Conservation (phyloP, 495 filamentous ascomycete genomes). For the Aspergillus heteromorphus region DNA sequence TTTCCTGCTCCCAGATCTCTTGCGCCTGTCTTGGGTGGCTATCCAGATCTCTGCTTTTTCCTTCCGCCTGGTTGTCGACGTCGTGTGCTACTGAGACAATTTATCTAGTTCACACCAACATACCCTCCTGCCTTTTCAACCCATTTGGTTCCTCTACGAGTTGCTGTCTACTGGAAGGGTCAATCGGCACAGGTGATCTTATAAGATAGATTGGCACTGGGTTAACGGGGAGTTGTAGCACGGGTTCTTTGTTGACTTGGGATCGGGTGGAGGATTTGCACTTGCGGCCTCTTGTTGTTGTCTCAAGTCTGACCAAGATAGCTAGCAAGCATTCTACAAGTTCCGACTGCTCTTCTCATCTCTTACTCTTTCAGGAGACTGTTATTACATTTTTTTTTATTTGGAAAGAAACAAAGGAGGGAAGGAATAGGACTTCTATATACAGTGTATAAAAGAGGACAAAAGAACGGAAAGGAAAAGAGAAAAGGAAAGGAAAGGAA, state of each 20-base stretch:
- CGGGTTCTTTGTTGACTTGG: conserved; percentile 17
- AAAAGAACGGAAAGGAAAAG: conserved; percentile 16
- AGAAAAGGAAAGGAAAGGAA: conserved; percentile 14
- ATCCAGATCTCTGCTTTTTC: neutral
- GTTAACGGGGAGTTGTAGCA: conserved; percentile 16
- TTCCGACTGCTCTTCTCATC: conserved; percentile 41
- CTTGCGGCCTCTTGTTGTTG: conserved; percentile 31
- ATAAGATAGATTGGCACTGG: conserved; percentile 21
- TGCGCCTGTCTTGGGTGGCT: conserved; percentile 2
- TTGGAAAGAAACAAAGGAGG: conserved; percentile 24
- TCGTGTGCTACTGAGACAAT: neutral
- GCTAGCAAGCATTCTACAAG: conserved; percentile 51
- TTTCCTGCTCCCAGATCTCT: neutral
- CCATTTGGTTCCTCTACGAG: conserved; percentile 12
- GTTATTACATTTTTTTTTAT: conserved; percentile 17
- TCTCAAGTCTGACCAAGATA: conserved; percentile 41
- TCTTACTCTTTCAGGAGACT: conserved; percentile 32
- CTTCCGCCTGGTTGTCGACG: conserved; percentile 10
- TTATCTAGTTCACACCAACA: neutral
- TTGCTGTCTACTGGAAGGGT: conserved; percentile 18
- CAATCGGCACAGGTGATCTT: conserved; percentile 14
- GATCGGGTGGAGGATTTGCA: conserved; percentile 22
- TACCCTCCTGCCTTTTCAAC: neutral
- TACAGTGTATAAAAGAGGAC: conserved; percentile 20
- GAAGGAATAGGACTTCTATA: conserved; percentile 24